Percentiles rank a stretch among this genome's conserved stretches.
phyloP scores from a whole-genome alignment of 2,329 filamentous ascomycete species.

The Hypoxylon rubiginosum region DNA sequence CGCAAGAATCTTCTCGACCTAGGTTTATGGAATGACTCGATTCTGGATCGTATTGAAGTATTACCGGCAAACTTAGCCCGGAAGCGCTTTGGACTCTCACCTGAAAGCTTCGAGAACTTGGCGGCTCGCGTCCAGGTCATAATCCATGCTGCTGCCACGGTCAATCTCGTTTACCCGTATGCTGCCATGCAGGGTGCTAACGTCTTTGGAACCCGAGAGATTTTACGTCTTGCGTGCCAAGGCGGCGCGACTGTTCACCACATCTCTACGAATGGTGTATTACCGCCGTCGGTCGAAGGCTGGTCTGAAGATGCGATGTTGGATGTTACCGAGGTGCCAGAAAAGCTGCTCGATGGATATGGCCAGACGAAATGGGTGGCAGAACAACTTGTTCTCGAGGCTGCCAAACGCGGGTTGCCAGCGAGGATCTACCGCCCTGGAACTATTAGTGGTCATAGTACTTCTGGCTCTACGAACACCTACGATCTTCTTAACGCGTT shows the following conservation, averaged over 20 bases:
- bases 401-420: constrained; percentile 75
- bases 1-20: constrained; percentile 83
- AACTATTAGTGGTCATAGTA: constrained; percentile 83
- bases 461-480: constrained; percentile 80
- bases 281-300: constrained; percentile 77
- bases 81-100: constrained; percentile 75
- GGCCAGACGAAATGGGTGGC: constrained; percentile 87
- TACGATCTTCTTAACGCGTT: constrained; percentile 83
- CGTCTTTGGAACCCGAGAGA: constrained; percentile 82
- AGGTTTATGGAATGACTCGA: constrained; percentile 81
- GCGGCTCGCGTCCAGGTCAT: constrained; percentile 77
- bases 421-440: constrained; percentile 79
- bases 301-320: constrained; percentile 80
- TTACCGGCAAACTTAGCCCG: constrained; percentile 79
- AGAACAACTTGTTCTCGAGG: constrained; percentile 79
- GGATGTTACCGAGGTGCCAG: constrained; percentile 75
- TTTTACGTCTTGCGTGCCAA: constrained; percentile 77
- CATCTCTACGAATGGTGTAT: constrained; percentile 83
- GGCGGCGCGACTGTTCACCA: constrained; percentile 81
- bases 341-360: constrained; percentile 78
- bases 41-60: constrained; percentile 83
- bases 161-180: constrained; percentile 86
- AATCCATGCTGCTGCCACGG: constrained; percentile 81
- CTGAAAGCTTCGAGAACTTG: constrained; percentile 74
- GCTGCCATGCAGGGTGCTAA: constrained; percentile 81